These are phyloP conservation scores for Suillus tomentosus DNA, from an alignment of 768 basidiomycete genomes.

Conservation along the genomic window DNA sequence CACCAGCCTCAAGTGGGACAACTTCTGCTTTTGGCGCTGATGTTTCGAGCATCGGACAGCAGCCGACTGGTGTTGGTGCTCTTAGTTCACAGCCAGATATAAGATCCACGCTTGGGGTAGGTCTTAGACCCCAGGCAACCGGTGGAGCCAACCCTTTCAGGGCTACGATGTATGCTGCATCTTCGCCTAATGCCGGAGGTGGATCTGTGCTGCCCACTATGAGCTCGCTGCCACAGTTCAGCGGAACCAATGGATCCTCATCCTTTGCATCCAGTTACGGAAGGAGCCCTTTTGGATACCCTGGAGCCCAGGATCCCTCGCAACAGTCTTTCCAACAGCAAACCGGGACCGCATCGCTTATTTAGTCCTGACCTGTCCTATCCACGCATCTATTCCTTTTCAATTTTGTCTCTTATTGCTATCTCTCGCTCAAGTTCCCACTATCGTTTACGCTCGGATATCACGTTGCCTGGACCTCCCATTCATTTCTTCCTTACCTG, in stretches of 20 bases:
- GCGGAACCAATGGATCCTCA: constrained; percentile 20
- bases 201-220: constrained; percentile 22
- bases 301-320: constrained; percentile 19
- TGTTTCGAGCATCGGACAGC: constrained; percentile 18
- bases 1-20: constrained; percentile 28
- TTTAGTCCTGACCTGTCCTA: constrained; percentile 37
- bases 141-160: constrained; percentile 65
- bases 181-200: constrained; percentile 14
- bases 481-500: background rate
- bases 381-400: constrained; percentile 6
- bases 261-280: constrained; percentile 22
- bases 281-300: constrained; percentile 25
- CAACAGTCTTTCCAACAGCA: constrained; percentile 39
- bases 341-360: constrained; percentile 49
- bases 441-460: constrained; percentile 10
- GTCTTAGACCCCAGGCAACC: constrained; percentile 60
- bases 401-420: constrained; percentile 2
- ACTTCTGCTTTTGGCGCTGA: constrained; percentile 15
- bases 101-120: constrained; percentile 41
- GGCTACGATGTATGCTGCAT: constrained; percentile 54
- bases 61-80: constrained; percentile 26
- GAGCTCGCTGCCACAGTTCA: constrained; percentile 29
- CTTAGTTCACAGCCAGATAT: constrained; percentile 40
- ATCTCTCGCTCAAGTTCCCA: constrained; percentile 2
- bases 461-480: background rate